Conservation (phyloP, 768 basidiomycete genomes). For the Panaeolus cyanescens region DNA sequence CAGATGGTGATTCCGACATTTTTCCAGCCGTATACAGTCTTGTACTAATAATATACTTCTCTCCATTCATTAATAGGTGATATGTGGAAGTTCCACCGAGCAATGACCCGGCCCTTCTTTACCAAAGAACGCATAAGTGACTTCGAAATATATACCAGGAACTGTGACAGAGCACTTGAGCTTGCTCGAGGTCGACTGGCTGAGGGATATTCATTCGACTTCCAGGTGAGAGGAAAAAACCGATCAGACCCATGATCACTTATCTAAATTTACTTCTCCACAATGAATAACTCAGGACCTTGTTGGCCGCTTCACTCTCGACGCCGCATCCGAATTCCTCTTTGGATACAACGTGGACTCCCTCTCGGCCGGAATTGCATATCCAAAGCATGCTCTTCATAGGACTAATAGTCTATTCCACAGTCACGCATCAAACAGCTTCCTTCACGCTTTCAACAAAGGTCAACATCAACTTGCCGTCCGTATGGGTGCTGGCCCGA, state of each 20-base stretch:
- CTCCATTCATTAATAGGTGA: constrained; percentile 51
- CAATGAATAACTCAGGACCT: constrained; percentile 52
- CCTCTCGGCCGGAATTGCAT: constrained; percentile 49
- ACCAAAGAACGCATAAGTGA: too few species aligned
- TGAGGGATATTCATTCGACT: constrained; percentile 54
- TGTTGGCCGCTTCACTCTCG: constrained; percentile 56
- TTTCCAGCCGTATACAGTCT: background rate
- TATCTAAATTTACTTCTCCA: constrained; percentile 25
- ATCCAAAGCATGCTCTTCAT: constrained; percentile 35
- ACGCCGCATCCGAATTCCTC: too few species aligned
- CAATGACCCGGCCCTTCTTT: too few species aligned
- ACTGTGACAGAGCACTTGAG: constrained; percentile 48
- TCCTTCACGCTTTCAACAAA: constrained; percentile 49
- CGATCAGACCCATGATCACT: constrained; percentile 48
- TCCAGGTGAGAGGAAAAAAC: constrained; percentile 45
- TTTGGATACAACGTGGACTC: constrained; percentile 50
- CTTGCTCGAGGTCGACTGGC: constrained; percentile 44
- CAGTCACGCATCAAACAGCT: constrained; percentile 40
- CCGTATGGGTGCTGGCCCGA: constrained; percentile 37
- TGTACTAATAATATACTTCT: too few species aligned
- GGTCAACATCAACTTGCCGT: constrained; percentile 39
- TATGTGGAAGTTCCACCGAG: constrained; percentile 73
- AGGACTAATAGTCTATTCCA: constrained; percentile 24
- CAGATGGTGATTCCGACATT: constrained; percentile 43
- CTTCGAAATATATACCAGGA: constrained; percentile 63